phyloP scores from a whole-genome alignment of 495 filamentous ascomycete genomes.

The Penicillium nucicola region DNA sequence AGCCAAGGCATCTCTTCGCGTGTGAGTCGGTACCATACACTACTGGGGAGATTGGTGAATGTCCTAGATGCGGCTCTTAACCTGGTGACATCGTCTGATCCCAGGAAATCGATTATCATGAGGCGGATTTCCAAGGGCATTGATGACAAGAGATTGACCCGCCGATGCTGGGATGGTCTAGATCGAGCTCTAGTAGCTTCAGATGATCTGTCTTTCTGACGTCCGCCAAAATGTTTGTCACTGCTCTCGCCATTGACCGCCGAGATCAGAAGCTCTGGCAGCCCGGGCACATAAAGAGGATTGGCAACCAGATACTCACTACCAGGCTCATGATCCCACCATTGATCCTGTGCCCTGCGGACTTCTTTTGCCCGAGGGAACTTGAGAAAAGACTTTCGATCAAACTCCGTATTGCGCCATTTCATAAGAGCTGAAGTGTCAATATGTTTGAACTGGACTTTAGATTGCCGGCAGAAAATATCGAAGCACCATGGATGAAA shows the following conservation, averaged over 20 bases:
- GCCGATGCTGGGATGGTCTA: background rate
- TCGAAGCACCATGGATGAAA: constrained; percentile 38
- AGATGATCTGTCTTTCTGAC: background rate
- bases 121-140: constrained; percentile 23
- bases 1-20: constrained; percentile 32
- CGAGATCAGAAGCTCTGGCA: constrained; percentile 4
- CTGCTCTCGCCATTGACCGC: background rate
- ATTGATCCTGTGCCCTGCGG: constrained; percentile 6
- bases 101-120: constrained; percentile 13
- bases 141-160: constrained; percentile 11
- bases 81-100: constrained; percentile 17
- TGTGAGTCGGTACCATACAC: constrained; percentile 22
- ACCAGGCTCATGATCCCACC: constrained; percentile 16
- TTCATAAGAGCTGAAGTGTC: constrained; percentile 17
- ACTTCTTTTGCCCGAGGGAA: constrained; percentile 14
- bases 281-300: constrained; percentile 20
- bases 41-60: constrained; percentile 22
- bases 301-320: constrained; percentile 27
- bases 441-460: constrained; percentile 10
- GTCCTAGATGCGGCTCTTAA: constrained; percentile 15
- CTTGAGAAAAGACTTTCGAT: background rate
- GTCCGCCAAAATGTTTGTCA: too few species aligned
- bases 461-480: constrained; percentile 24
- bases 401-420: constrained; percentile 20
- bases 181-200: background rate